Evolutionary conservation across 129 eudicot genomes (phyloP).

Genomic region (Mikania micrantha): DNA sequence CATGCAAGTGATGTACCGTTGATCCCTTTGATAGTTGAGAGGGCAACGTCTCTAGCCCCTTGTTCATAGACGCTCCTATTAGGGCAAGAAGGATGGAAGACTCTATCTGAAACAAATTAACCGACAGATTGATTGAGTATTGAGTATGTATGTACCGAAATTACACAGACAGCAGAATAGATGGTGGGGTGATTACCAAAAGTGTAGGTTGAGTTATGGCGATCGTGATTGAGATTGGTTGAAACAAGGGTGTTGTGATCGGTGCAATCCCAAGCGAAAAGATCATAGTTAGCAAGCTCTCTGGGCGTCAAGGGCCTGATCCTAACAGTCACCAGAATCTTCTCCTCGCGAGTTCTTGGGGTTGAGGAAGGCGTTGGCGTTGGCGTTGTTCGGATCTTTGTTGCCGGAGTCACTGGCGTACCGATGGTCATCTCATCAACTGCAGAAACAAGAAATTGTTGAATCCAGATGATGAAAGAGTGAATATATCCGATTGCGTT

Average conservation of each 20-base stretch:
- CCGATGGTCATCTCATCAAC: slow-evolving; percentile 38
- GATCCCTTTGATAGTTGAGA: slow-evolving; percentile 85
- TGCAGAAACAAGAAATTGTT: not conserved
- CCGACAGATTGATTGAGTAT: too few relatives aligned
- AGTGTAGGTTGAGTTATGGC: slow-evolving; percentile 47
- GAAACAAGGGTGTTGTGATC: slow-evolving; percentile 61
- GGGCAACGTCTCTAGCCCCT: slow-evolving; percentile 96
- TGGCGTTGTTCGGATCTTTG: slow-evolving; percentile 35
- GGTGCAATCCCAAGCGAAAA: slow-evolving; percentile 74
- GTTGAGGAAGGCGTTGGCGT: slow-evolving; percentile 20
- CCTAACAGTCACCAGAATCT: slow-evolving; percentile 80
- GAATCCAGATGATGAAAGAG: not conserved
- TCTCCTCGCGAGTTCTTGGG: slow-evolving; percentile 56
- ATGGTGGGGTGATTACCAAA: slow-evolving; percentile 41
- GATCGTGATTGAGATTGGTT: slow-evolving; percentile 56
- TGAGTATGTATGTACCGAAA: too few relatives aligned
- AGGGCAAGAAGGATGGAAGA: slow-evolving; percentile 61
- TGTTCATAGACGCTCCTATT: slow-evolving; percentile 69
- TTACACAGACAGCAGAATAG: not conserved
- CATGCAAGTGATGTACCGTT: too few relatives aligned
- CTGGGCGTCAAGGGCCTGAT: slow-evolving; percentile 68
- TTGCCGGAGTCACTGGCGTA: slow-evolving; percentile 60
- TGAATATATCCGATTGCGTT: too few relatives aligned
- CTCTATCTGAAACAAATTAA: slow-evolving; percentile 77
- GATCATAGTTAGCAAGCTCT: slow-evolving; percentile 77